Base-by-base conservation (phyloP, 1,284 basidiomycete genomes). In the Neolentinus lepideus region DNA sequence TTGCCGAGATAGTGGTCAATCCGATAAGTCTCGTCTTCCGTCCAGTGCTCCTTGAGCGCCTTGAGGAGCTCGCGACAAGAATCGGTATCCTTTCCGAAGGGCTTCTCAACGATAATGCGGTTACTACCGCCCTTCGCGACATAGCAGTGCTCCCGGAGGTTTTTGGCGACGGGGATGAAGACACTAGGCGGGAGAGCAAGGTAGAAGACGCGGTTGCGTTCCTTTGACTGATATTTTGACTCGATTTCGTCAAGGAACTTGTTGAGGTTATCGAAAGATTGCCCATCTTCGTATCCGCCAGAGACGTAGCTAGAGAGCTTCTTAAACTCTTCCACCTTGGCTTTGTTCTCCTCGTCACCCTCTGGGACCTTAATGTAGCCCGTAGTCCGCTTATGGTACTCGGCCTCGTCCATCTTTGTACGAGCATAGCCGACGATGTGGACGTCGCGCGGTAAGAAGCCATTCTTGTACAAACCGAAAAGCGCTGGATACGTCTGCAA, bases 1-100 rank as follows among this genome's bases (percentile, higher is more conserved):
- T 98, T 98, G 60, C 94, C 94, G 56, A 98, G 87, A 71, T 98
- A 98, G 69, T 98, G 94, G 73, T 98, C 94, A 69, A 98, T 98
- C 60, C 94, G 90, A 84, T 92, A 98, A 9, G 94, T 98, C 77
- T 98, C 94, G 48, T 96, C 91, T 72, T 98, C 94, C 3, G 80
- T 78, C 94, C 94, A 98, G 62, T 92, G 84, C 62, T 85, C 69
- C 75, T 94, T 95, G 70, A 98, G 78, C 11, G 85, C 77, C 36
- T 74, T 70, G 61, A 97, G 83, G 60, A 98, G 85, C 61, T 84
- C 80, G 50, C 90, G 82, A 58, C 88, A 92, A n/a, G 89, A 90
- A 0, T 92, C 83, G 57, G 91, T 81, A 66, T 98, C 94, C 72
- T 94, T 96, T 51, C 94, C 94, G 68, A 98, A 98, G 2, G 94